Evolutionary conservation across 257 asterid genomes (phyloP).

Genomic region (Solanum dulcamara): DNA sequence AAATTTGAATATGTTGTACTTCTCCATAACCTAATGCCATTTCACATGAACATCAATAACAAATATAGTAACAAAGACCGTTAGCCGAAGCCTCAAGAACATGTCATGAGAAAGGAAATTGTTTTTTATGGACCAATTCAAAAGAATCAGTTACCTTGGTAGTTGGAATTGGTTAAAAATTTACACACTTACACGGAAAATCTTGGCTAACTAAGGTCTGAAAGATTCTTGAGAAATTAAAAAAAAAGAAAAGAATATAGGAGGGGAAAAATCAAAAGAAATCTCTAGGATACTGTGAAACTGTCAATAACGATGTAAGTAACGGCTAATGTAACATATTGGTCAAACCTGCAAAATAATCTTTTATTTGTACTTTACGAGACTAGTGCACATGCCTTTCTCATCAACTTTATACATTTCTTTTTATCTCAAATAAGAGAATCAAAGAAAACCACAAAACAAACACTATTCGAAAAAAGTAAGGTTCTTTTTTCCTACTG

Average conservation of each 20-base stretch:
- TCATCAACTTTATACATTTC: background rate
- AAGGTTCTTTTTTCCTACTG: conserved; percentile 15
- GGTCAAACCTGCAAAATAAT: conserved; percentile 14
- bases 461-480: conserved; percentile 1
- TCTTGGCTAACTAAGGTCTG: background rate
- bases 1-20: background rate
- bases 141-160: background rate
- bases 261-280: background rate
- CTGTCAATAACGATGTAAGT: background rate
- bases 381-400: conserved; percentile 9
- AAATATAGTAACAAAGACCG: too few relatives aligned
- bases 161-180: background rate
- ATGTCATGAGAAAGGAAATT: background rate
- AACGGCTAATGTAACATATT: background rate
- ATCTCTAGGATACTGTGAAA: background rate
- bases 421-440: background rate
- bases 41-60: background rate
- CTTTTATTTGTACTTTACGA: background rate
- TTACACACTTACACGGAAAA: background rate
- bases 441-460: conserved; percentile 12
- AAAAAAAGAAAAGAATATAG: background rate
- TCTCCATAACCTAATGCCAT: background rate
- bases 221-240: background rate
- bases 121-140: background rate
- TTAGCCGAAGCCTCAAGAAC: too few relatives aligned